These are phyloP conservation scores for Cordyceps cicadae DNA, from an alignment of 2,329 filamentous ascomycete species.

Conservation along the genomic window DNA sequence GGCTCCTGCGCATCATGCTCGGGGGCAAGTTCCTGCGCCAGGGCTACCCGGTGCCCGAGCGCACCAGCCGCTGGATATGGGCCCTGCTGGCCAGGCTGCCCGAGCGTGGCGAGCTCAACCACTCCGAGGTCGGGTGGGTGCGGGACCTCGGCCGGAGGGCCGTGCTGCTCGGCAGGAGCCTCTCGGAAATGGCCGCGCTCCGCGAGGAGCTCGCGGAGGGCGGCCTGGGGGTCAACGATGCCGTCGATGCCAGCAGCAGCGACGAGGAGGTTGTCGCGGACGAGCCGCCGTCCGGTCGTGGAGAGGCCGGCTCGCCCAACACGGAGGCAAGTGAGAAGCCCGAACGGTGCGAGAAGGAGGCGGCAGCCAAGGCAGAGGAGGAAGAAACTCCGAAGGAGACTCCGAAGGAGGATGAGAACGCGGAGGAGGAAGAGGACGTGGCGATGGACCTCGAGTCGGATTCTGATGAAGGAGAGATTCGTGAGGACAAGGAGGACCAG, in stretches of 20 bases:
- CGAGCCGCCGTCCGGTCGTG: slow-evolving; percentile 16
- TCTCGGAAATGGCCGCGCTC: slow-evolving; percentile 44
- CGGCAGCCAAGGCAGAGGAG: slow-evolving; percentile 15
- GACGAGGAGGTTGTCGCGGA: slow-evolving; percentile 30
- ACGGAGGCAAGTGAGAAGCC: slow-evolving; percentile 15
- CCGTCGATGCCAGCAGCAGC: slow-evolving; percentile 37
- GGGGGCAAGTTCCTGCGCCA: slow-evolving; percentile 54
- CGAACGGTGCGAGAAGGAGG: slow-evolving; percentile 4
- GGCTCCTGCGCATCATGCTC: slow-evolving; percentile 59
- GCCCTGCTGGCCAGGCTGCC: slow-evolving; percentile 67
- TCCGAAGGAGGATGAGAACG: slow-evolving; percentile 18
- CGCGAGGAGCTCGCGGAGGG: slow-evolving; percentile 34
- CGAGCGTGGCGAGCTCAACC: slow-evolving; percentile 64
- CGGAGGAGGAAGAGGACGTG: slow-evolving; percentile 24
- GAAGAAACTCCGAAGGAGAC: slow-evolving; percentile 13
- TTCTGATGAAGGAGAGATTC: slow-evolving; percentile 30
- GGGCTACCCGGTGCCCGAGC: slow-evolving; percentile 50
- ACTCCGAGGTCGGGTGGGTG: slow-evolving; percentile 66
- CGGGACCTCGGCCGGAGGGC: slow-evolving; percentile 75
- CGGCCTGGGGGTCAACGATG: slow-evolving; percentile 35
- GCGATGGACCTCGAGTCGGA: slow-evolving; percentile 36
- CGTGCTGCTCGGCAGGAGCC: slow-evolving; percentile 48
- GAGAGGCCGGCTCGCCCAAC: slow-evolving; percentile 18
- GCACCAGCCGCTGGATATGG: slow-evolving; percentile 80
- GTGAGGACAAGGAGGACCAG: slow-evolving; percentile 21